Base-by-base conservation (phyloP, 1,284 basidiomycete genomes). In the Inonotus hispidus region DNA sequence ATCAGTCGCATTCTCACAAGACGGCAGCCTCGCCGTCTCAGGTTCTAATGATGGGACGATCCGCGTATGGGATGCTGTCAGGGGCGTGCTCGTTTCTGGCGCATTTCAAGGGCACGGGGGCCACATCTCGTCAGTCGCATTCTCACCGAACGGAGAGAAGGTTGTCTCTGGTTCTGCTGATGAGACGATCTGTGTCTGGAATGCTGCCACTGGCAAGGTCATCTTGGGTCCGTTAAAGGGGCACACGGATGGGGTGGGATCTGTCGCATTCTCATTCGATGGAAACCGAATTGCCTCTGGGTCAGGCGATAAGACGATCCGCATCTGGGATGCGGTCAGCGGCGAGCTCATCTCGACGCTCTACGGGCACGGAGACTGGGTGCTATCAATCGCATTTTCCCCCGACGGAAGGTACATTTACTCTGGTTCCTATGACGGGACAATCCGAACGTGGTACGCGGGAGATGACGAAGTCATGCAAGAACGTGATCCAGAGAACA, bases 311-410 rank as follows among this genome's bases (percentile, higher is more conserved):
- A 19, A 39, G 5, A 62, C 39, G 8, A 37, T 62, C 25, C 25
- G 57, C 10, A 25, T 62, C 2, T 62, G 55, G 59, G 59, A 61
- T 57, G 59, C 56, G 19, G 41, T 29, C 16, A 58, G 35, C 6
- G 55, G 59, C 1, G 1, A 59, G 35, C 10, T 11, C 11, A 19
- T 50, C 14, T n/a, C 11, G 39, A 39, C 3, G 13, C 60, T 35
- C 32, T 32, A 43, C 27, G 27, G 29, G n/a, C 29, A 0, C 3
- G 56, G 63, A 21, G 0, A 0, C 3, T 56, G 59, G 23, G 62
- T 66, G 39, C 56, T 55, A 6, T 67, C 58, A n/a, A 52, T 99
- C 98, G 82, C 97, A 98, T 73, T 95, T 95, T 67, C 66, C 1
- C 56, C 38, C 11, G 59, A 65, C 52, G 64, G 60, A 7, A 56